Percentiles rank a stretch among this genome's conserved stretches.
These are phyloP conservation scores for Trapa incisa DNA, from an alignment of 345 rosid genomes.

Conservation along the genomic window DNA sequence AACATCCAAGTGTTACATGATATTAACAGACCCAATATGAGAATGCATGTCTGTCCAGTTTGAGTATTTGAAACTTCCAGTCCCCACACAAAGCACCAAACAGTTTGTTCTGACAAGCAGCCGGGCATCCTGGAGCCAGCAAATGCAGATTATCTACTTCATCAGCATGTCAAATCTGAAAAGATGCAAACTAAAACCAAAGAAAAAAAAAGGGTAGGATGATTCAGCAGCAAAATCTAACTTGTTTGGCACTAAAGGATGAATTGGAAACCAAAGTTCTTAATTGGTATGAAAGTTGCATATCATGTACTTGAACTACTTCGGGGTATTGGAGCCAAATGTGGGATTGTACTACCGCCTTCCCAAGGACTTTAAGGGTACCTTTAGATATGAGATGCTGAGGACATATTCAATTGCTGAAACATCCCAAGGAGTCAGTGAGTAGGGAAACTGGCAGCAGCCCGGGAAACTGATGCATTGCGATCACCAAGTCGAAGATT, in stretches of 20 bases:
- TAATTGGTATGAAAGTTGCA: not conserved
- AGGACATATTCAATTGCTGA: slow-evolving; percentile 13
- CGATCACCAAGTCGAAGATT: slow-evolving; percentile 15
- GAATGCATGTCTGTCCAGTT: not conserved
- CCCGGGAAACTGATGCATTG: slow-evolving; percentile 15
- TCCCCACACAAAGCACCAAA: not conserved
- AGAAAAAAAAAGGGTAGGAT: not conserved
- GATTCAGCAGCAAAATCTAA: not conserved
- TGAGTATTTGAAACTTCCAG: not conserved
- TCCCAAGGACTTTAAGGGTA: slow-evolving; percentile 2
- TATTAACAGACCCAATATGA: not conserved
- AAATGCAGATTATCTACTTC: not conserved
- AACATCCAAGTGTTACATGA: not conserved
- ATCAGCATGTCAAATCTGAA: slow-evolving; percentile 4
- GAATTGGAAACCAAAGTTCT: not conserved
- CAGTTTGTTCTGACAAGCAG: not conserved
- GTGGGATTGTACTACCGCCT: no score
- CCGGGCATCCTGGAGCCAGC: not conserved
- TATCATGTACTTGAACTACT: no score
- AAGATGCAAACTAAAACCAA: not conserved
- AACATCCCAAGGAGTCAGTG: slow-evolving; percentile 11
- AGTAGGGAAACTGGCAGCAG: slow-evolving; percentile 25
- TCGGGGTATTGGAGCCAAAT: not conserved
- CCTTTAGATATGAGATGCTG: slow-evolving; percentile 30
- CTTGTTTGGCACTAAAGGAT: not conserved